A percentile compares a stretch with the other conserved stretches of the same genome.
These are phyloP conservation scores for Allium fistulosum DNA, from an alignment of 106 monocot species.

Conservation along the genomic window DNA sequence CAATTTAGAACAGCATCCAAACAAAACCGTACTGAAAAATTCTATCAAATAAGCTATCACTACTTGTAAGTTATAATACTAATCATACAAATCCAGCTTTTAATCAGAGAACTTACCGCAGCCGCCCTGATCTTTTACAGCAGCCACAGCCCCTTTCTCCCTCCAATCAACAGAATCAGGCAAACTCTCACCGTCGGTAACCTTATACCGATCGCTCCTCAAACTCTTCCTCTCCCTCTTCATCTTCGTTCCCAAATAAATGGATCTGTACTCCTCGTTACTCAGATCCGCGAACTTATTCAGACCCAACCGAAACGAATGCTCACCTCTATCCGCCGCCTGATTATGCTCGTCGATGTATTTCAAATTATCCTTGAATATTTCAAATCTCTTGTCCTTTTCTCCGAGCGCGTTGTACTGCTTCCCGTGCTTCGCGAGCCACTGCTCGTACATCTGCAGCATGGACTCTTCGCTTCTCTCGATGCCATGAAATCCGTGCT, in stretches of 20 bases:
- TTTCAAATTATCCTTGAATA: slow-evolving; percentile 73
- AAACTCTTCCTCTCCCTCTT: not conserved
- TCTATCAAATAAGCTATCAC: no score
- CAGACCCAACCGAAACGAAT: slow-evolving; percentile 52
- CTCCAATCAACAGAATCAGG: slow-evolving; percentile 80
- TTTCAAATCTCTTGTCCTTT: slow-evolving; percentile 44
- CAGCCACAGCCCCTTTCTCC: slow-evolving; percentile 50
- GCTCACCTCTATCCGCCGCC: slow-evolving; percentile 15
- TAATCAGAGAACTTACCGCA: slow-evolving; percentile 43
- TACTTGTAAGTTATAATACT: no score
- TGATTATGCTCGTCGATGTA: slow-evolving; percentile 82
- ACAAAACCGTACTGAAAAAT: not conserved
- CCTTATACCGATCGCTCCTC: slow-evolving; percentile 28
- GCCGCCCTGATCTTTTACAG: slow-evolving; percentile 71
- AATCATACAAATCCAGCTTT: not conserved
- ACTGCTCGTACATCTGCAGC: slow-evolving; percentile 34
- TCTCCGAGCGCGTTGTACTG: slow-evolving; percentile 31
- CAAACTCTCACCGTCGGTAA: slow-evolving; percentile 34
- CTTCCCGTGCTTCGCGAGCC: slow-evolving; percentile 32
- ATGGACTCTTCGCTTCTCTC: slow-evolving; percentile 43
- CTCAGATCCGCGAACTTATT: slow-evolving; percentile 90
- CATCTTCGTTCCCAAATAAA: slow-evolving; percentile 29
- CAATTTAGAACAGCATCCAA: not conserved
- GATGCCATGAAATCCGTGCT: slow-evolving; percentile 6
- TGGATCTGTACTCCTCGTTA: slow-evolving; percentile 68